Conservation (phyloP, 2,329 filamentous ascomycete species). For the Dothistroma septosporum region DNA sequence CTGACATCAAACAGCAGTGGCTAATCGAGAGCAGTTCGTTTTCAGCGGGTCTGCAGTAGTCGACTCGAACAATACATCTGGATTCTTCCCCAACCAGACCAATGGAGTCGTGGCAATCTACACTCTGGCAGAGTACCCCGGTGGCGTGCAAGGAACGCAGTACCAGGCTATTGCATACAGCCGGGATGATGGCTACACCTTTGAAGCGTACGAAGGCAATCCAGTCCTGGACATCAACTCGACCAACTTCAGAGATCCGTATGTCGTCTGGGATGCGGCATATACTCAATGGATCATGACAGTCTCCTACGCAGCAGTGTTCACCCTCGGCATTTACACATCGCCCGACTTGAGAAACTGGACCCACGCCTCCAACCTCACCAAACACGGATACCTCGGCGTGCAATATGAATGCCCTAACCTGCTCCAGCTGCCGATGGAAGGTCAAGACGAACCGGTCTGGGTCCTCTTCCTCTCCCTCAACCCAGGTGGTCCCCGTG, state of each 20-base stretch:
- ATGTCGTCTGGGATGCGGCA: constrained; percentile 56
- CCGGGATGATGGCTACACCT: constrained; percentile 58
- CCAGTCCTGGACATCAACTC: constrained; percentile 56
- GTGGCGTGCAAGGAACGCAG: constrained; percentile 38
- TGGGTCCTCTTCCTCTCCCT: constrained; percentile 51
- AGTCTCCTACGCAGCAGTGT: constrained; percentile 52
- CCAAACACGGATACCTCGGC: constrained; percentile 50
- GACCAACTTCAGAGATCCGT: constrained; percentile 61
- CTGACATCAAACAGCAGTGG: too few species aligned
- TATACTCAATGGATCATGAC: constrained; percentile 56
- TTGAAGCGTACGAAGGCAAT: constrained; percentile 56
- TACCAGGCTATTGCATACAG: constrained; percentile 61
- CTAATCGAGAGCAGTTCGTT: constrained; percentile 37
- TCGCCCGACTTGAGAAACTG: constrained; percentile 57
- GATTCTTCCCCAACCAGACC: constrained; percentile 59
- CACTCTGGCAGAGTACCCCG: constrained; percentile 41
- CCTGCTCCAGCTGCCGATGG: constrained; percentile 53
- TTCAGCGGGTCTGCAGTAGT: constrained; percentile 55
- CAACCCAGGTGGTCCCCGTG: constrained; percentile 55
- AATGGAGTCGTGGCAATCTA: constrained; percentile 62
- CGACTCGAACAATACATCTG: constrained; percentile 61
- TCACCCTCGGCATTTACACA: constrained; percentile 58
- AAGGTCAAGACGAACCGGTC: constrained; percentile 39
- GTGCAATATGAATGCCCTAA: constrained; percentile 63
- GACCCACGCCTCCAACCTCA: constrained; percentile 57